Evolutionary conservation across 2,329 filamentous ascomycete species (phyloP), one percentile per base, ranked within the genome.

Genomic region (Ophioceras dolichostomum): DNA sequence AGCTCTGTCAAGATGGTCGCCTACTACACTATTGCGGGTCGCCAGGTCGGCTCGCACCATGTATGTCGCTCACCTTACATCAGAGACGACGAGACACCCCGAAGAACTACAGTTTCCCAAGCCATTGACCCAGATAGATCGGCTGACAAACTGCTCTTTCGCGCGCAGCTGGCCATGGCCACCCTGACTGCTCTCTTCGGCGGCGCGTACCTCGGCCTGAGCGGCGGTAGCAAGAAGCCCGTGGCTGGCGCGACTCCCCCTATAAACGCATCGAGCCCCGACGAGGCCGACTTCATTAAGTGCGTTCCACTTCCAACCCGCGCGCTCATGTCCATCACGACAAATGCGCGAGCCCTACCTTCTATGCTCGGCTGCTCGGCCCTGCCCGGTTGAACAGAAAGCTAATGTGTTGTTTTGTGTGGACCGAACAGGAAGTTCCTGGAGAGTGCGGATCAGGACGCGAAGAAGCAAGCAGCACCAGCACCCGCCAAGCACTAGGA

Each of bases 201-300:
- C 47, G 68, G 65, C 42, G 51, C 53, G 53, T 67, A 66, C 54
- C 49, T 61, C 28, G 58, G 60, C 38, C 55, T 60, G 34, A 65
- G 71, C 42, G 55, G 62, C 53, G 64, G 62, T 57, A 64, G 60
- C 55, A 55, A 62, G 53, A 64, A 62, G 56, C 63, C 60, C 55
- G 52, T 53, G 47, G 42, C 54, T 45, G 47, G 56, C 34, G 61
- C 65, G 41, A 55, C 67, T 35, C 73, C 73, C 44, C 73, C 73
- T 36, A 73, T 77, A 64, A 76, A 76, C 57, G 73, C 73, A 42
- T 67, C 69, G 37, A 73, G 65, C 60, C 64, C 70, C 50, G 73
- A 76, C 53, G 73, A 77, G 63, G 70, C 67, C 57, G 70, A 76
- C 55, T 77, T 77, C 59, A 75, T 77, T 65, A 73, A 76, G 73